Base-by-base conservation (phyloP, 345 rosid genomes). In the Geranium brycei region DNA sequence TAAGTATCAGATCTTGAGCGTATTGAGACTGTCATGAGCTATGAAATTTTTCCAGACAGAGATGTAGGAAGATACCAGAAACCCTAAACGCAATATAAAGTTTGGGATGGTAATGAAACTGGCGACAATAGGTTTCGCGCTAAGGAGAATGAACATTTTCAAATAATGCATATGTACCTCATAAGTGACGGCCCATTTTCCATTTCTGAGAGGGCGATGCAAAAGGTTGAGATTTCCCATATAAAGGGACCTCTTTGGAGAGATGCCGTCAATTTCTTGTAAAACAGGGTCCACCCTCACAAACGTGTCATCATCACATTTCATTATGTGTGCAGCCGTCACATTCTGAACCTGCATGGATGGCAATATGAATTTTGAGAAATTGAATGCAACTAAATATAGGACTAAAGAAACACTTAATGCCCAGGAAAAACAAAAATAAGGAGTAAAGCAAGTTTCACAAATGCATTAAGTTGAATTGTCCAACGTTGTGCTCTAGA, bases 271-370 rank as follows among this genome's bases (percentile, higher is more conserved):
- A 18, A 90, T 85, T 80, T 93, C 87, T 81, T 81, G 83, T 84
- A 92, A 69, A 73, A 92, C 87, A 18, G 84, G 73, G 35, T 86
- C 97, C 55, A 89, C 70, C 73, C 98, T 81, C 32, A 90, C 82
- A 78, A 93, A 90, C 61, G 96, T 90, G 79, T 86, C 99, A 69
- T 93, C 99, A 40, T 90, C 97, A 76, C 99, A 90, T 82, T 93
- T 93, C 96, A 88, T 86, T 61, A 90, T 78, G 70, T 86, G 85
- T 51, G 87, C 80, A 70, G 89, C 89, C 4, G 96, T 83, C 69
- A 81, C 86, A 79, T 90, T 93, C 70, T 82, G 88, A 73, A 81
- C 84, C 99, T 93, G 89, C 70, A 75, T 13, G 53, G 53, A 47
- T 10, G 53, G 10, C 12, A 47, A 47, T 47, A 6, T 47, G 3